Evolutionary conservation across 306 rosid species (phyloP), one percentile per base, ranked within the genome.

Genomic region (Hippophae tibetana): DNA sequence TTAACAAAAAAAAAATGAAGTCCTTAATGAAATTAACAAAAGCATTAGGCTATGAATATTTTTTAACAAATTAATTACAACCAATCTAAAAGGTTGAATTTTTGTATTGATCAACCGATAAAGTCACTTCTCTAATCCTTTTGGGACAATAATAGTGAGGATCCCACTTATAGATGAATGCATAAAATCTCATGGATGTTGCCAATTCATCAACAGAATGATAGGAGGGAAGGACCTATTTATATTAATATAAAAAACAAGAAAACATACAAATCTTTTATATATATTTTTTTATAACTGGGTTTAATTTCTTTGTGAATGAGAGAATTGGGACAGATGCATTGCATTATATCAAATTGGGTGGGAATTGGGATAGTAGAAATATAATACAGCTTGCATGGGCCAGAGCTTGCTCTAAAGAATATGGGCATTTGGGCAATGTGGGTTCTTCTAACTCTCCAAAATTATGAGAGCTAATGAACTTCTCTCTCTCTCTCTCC

Each of bases 161-260:
- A 70, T 65, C 80, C 85, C 89, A 79, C 85, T 40, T 53, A 62
- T 31, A 70, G 72, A 75, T 70, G 67, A 63, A 70, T 64, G 58
- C 64, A 76, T 53, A 48, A 82, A 73, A 87, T 92, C 87, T 71
- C 25, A 65, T 76, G 87, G 89, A 92, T 78, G 87, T 74, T 83
- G 96, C 86, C 95, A 74, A 84, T 78, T 85, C 95, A 77, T 81
- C 70, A 54, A 73, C 69, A 71, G 89, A 71, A 87, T 85, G 98
- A 87, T 83, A 83, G 83, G 72, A 54, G 48, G 23, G 13, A n/a
- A 54, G 62, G 60, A 58, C 14, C 41, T 12, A n/a, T 14, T 2
- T 9, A 52, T 51, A 63, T 60, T 52, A 63, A 56, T 54, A 65
- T 42, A 14, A 13, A 61, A 8, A 31, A 42, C 25, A 11, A 7